These are phyloP conservation scores for Kockiozyma suomiensis DNA, from an alignment of 805 yeast genomes.

Conservation along the genomic window DNA sequence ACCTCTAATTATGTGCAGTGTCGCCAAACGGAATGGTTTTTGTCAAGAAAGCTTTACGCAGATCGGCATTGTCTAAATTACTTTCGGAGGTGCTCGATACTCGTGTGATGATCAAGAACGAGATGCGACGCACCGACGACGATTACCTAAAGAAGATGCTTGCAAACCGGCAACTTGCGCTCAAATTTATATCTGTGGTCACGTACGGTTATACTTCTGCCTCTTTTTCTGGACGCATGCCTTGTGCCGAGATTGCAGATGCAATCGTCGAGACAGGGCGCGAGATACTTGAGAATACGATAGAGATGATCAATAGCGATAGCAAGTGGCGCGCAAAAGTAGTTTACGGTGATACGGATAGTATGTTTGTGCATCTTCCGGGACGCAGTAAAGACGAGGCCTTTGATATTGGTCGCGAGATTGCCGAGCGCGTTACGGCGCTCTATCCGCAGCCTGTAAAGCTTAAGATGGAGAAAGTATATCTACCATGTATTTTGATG, in stretches of 20 bases:
- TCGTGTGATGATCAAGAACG: conserved; percentile 73
- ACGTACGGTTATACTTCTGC: conserved; percentile 97
- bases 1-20: conserved; percentile 38
- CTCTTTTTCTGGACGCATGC: conserved; percentile 95
- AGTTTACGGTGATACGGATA: conserved; percentile 96
- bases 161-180: conserved; percentile 79
- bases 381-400: conserved; percentile 80
- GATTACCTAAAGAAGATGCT: conserved; percentile 51
- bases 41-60: conserved; percentile 64
- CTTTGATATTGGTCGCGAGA: conserved; percentile 68
- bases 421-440: conserved; percentile 65
- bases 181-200: conserved; percentile 90
- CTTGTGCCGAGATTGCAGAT: conserved; percentile 92
- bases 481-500: conserved; percentile 78
- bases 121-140: conserved; percentile 55
- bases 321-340: conserved; percentile 82
- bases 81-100: conserved; percentile 78
- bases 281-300: conserved; percentile 69
- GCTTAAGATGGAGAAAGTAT: conserved; percentile 89
- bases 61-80: conserved; percentile 80
- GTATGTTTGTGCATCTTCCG: conserved; percentile 86
- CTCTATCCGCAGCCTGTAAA: conserved; percentile 78
- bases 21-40: conserved; percentile 90
- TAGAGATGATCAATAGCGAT: conserved; percentile 62
- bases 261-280: conserved; percentile 90